These are phyloP conservation scores for Farysia itapuensis DNA, from an alignment of 1,284 basidiomycete species.

Conservation along the genomic window DNA sequence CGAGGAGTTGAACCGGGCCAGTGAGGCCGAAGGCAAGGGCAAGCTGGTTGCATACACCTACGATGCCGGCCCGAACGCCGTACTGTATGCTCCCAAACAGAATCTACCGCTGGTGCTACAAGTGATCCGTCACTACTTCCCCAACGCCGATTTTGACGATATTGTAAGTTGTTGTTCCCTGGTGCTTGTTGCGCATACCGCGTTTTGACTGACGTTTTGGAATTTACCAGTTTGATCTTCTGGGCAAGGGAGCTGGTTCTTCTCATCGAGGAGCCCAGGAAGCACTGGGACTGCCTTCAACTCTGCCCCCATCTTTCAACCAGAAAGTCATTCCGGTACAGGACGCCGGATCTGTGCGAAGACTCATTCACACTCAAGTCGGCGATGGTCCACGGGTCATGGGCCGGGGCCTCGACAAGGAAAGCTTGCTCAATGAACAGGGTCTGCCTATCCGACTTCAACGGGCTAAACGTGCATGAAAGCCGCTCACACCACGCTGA, in stretches of 20 bases:
- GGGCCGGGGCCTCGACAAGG: constrained; percentile 34
- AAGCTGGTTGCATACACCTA: constrained; percentile 93
- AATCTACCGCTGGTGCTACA: constrained; percentile 44
- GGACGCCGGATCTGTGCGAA: constrained; percentile 50
- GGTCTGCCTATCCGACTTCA: constrained; percentile 51
- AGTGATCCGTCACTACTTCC: constrained; percentile 57
- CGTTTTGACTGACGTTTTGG: background rate
- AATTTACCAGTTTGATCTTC: constrained; percentile 41
- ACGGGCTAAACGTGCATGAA: constrained; percentile 44
- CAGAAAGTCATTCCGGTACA: constrained; percentile 52
- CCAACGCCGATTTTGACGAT: constrained; percentile 58
- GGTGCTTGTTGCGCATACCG: too few species aligned
- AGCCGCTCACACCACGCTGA: background rate
- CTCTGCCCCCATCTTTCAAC: constrained; percentile 49
- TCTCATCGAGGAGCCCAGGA: constrained; percentile 49
- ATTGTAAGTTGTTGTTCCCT: constrained; percentile 34
- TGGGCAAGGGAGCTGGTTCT: constrained; percentile 45
- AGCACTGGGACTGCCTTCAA: constrained; percentile 27
- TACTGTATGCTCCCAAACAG: constrained; percentile 81
- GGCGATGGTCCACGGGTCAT: constrained; percentile 56
- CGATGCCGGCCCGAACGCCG: constrained; percentile 97
- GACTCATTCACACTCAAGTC: constrained; percentile 58
- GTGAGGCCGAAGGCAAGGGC: constrained; percentile 64
- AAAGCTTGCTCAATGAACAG: constrained; percentile 43
- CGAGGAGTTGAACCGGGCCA: constrained; percentile 89